Base-by-base conservation (phyloP, 169 alveolate species). In the Fabrea salina region DNA sequence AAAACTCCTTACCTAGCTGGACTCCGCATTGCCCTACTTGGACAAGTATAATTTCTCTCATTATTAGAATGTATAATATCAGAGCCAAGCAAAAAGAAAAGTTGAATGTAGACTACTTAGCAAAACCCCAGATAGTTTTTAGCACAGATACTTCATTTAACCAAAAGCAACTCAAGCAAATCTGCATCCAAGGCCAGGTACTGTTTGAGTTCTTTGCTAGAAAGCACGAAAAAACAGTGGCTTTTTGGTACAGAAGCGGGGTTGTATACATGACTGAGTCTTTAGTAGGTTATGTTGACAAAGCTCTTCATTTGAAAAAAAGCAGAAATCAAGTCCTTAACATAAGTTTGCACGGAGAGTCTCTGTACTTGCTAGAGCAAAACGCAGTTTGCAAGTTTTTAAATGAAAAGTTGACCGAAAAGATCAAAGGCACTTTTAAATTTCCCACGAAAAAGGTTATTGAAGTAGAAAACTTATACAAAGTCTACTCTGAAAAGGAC, bases 21-120 rank as follows among this genome's bases (percentile, higher is more conserved):
- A 76, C 77, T 41, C 86, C 91, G 75, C 87, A 85, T 76, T 81
- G 74, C 8, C 91, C 91, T 33, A 79, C 83, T 68, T 71, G 80
- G 54, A 85, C 67, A 40, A 56, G 77, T 49, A 85, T 77, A 32
- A 85, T 77, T 75, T 85, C 91, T 76, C 87, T 75, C 87, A 85
- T 85, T n/a, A n/a, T n/a, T n/a, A n/a, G n/a, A n/a, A n/a, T n/a
- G n/a, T n/a, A n/a, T n/a, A n/a, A n/a, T n/a, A n/a, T n/a, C n/a
- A n/a, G n/a, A n/a, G n/a, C n/a, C n/a, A n/a, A n/a, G n/a, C n/a
- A n/a, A n/a, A n/a, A n/a, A n/a, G n/a, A n/a, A n/a, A n/a, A n/a
- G n/a, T n/a, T n/a, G n/a, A n/a, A n/a, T n/a, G n/a, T n/a, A n/a
- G n/a, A n/a, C n/a, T n/a, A n/a, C n/a, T n/a, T n/a, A n/a, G n/a